A percentile compares a stretch with the other conserved stretches of the same genome.
Conservation (phyloP, 192 early-diverging fungal genomes). For the Anaeromyces robustus region DNA sequence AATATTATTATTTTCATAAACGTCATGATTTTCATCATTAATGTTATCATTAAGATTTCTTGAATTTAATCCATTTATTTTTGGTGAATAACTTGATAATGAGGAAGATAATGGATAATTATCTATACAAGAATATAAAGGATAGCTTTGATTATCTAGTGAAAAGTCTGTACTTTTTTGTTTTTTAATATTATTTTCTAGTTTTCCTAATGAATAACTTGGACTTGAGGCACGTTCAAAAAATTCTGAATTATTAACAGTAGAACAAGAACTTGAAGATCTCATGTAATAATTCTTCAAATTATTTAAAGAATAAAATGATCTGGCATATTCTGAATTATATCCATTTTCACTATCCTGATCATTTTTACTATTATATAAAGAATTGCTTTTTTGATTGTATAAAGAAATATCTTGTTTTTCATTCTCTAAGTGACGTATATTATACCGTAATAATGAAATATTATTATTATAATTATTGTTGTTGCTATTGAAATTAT, state of each 20-base stretch:
- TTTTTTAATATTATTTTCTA: not conserved
- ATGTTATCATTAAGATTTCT: not conserved
- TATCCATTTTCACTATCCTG: not conserved
- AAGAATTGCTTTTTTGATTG: not conserved
- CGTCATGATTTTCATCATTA: not conserved
- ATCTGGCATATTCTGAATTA: not conserved
- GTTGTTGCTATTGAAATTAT: too few relatives aligned
- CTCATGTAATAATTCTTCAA: not conserved
- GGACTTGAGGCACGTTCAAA: not conserved
- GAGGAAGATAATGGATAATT: not conserved
- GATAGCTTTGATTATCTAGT: not conserved
- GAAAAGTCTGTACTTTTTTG: not conserved
- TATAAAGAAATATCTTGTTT: not conserved
- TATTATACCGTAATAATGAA: not conserved
- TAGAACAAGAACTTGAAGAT: not conserved
- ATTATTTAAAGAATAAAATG: not conserved
- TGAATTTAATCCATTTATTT: not conserved
- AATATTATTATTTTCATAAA: not conserved
- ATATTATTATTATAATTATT: not conserved
- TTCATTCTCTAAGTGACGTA: not conserved
- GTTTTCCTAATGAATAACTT: not conserved
- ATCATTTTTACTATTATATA: not conserved
- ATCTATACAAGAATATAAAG: not conserved
- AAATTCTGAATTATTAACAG: not conserved
- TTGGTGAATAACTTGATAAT: not conserved